These are phyloP conservation scores for Septoria petroselini DNA, from an alignment of 2,329 filamentous ascomycete genomes.

Conservation along the genomic window DNA sequence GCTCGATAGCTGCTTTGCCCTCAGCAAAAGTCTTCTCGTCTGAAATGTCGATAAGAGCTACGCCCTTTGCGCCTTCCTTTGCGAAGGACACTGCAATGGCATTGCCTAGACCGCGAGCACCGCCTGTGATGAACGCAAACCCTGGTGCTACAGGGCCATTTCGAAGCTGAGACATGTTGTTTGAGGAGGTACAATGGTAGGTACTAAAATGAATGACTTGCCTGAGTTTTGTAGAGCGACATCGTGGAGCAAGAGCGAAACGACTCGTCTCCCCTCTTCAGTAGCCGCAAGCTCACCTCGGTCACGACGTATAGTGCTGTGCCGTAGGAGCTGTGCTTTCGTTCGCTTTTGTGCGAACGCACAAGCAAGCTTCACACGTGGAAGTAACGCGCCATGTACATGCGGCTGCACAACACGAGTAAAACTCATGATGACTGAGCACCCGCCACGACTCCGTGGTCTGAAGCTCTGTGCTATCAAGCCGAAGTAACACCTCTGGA, in stretches of 20 bases:
- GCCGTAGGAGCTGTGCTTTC: neutral
- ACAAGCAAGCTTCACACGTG: neutral
- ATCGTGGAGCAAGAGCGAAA: too few species aligned
- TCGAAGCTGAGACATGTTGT: constrained; percentile 23
- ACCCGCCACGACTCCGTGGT: neutral
- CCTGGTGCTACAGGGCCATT: constrained; percentile 29
- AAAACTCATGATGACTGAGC: constrained; percentile 2
- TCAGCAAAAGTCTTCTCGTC: constrained; percentile 26
- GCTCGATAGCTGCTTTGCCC: constrained; percentile 28
- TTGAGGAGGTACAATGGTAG: neutral
- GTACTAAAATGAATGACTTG: too few species aligned
- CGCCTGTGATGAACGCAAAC: constrained; percentile 32
- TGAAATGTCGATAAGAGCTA: constrained; percentile 30
- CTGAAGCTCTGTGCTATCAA: constrained; percentile 1
- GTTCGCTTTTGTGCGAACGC: constrained; percentile 4
- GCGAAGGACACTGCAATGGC: constrained; percentile 32
- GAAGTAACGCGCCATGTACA: neutral
- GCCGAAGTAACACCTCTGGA: constrained; percentile 14
- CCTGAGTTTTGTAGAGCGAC: neutral
- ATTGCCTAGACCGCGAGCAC: constrained; percentile 30
- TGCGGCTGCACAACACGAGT: neutral
- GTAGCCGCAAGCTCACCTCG: constrained; percentile 6
- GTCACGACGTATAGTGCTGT: constrained; percentile 1
- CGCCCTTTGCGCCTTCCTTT: constrained; percentile 29
- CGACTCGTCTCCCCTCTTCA: constrained; percentile 1